A percentile compares a stretch with the other conserved stretches of the same genome.
Conservation (phyloP, 495 filamentous ascomycete genomes). For the Penicillium canescens region DNA sequence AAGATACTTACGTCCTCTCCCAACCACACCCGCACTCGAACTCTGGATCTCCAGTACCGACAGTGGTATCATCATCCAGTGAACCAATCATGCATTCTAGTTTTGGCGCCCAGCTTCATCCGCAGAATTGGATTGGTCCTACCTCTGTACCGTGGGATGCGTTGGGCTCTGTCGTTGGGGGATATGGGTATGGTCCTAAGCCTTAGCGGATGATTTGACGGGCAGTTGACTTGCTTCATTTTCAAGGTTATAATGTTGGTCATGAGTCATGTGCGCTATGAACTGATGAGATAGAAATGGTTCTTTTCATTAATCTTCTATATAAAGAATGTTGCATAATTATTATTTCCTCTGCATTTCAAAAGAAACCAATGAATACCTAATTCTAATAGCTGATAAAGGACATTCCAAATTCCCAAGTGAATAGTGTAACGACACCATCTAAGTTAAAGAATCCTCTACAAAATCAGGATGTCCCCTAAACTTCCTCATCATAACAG, state of each 20-base stretch:
- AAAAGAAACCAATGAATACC: too few species aligned
- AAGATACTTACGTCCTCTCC: conserved; percentile 19
- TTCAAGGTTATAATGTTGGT: not conserved
- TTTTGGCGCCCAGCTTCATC: conserved; percentile 31
- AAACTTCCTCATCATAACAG: conserved; percentile 27
- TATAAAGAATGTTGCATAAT: too few species aligned
- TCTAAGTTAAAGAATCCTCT: not conserved
- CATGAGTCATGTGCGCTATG: conserved; percentile 3
- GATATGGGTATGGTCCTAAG: conserved; percentile 16
- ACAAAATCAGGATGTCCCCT: conserved; percentile 4
- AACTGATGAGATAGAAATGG: not conserved
- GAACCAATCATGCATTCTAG: conserved; percentile 24
- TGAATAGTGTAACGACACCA: too few species aligned
- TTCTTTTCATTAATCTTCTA: not conserved
- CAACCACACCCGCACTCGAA: conserved; percentile 17
- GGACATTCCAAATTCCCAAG: too few species aligned
- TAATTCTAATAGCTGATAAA: too few species aligned
- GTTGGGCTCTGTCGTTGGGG: conserved; percentile 15
- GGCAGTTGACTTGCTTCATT: too few species aligned
- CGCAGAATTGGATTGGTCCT: conserved; percentile 39
- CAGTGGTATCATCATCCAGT: conserved; percentile 21
- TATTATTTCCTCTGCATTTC: not conserved
- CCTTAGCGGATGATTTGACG: not conserved
- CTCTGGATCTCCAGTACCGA: conserved; percentile 25
- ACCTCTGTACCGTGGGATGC: conserved; percentile 38